These are phyloP conservation scores for Neocallimastix lanati DNA, from an alignment of 192 early-diverging fungal species.

Conservation along the genomic window DNA sequence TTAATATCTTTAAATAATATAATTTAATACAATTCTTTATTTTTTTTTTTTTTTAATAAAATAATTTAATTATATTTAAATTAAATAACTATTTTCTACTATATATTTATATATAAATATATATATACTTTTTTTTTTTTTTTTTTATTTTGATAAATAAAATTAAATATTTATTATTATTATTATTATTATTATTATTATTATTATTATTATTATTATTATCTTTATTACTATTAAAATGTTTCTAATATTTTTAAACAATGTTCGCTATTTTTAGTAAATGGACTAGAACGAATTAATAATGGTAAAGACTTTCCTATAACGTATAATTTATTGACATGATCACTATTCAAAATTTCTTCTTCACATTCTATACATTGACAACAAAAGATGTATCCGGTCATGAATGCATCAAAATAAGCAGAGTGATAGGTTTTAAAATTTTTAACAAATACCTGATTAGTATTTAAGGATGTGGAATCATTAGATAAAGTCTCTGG, in stretches of 20 bases:
- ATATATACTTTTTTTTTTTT: too few species aligned
- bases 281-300: constrained; percentile 35
- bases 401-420: constrained; percentile 93
- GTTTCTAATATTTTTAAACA: background rate
- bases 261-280: constrained; percentile 26
- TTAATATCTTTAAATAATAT: too few species aligned
- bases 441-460: background rate
- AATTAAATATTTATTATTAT: too few species aligned
- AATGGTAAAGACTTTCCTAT: constrained; percentile 64
- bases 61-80: too few species aligned
- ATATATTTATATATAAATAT: too few species aligned
- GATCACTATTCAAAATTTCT: constrained; percentile 12
- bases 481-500: background rate
- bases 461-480: background rate
- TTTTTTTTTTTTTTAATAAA: too few species aligned
- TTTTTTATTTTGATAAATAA: too few species aligned
- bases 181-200: too few species aligned
- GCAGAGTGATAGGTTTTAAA: constrained; percentile 68
- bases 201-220: too few species aligned
- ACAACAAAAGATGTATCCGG: constrained; percentile 65
- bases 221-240: too few species aligned
- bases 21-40: too few species aligned
- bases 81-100: too few species aligned
- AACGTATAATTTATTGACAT: constrained; percentile 68
- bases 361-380: constrained; percentile 14